Evolutionary conservation across 768 basidiomycete genomes (phyloP).

Genomic region (Saitozyma sp.): DNA sequence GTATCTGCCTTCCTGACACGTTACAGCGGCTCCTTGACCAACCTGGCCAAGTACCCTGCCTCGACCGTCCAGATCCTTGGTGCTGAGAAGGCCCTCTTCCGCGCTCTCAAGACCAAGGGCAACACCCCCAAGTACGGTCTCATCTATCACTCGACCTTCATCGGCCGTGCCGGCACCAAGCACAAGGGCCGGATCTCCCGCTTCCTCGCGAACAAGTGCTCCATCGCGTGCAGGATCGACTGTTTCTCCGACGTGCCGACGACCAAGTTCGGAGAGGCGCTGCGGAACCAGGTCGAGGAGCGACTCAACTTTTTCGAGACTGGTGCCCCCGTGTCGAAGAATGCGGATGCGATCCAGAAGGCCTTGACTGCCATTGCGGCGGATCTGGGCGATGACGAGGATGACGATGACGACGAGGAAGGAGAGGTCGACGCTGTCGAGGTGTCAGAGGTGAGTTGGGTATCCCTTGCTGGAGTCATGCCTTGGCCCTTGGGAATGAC

Average conservation of each 20-base stretch:
- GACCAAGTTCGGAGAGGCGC: slow-evolving; percentile 89
- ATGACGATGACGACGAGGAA: slow-evolving; percentile 63
- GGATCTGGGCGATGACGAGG: slow-evolving; percentile 41
- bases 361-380: slow-evolving; percentile 70
- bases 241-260: slow-evolving; percentile 79
- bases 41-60: slow-evolving; percentile 96
- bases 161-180: slow-evolving; percentile 89
- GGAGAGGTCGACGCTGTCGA: slow-evolving; percentile 63
- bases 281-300: slow-evolving; percentile 92
- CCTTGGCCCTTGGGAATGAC: not conserved
- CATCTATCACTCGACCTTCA: slow-evolving; percentile 95
- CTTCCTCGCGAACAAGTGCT: slow-evolving; percentile 98
- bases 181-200: slow-evolving; percentile 97
- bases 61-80: slow-evolving; percentile 97
- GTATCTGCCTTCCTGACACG: not conserved
- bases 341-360: slow-evolving; percentile 81
- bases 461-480: not conserved
- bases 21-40: slow-evolving; percentile 76
- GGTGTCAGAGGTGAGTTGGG: slow-evolving; percentile 36
- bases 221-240: slow-evolving; percentile 94
- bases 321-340: slow-evolving; percentile 84
- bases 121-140: slow-evolving; percentile 99
- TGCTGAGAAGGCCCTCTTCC: slow-evolving; percentile 95
- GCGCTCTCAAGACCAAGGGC: slow-evolving; percentile 96
- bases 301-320: slow-evolving; percentile 91